Percentiles rank a stretch among this genome's conserved stretches.
phyloP scores from a whole-genome alignment of 1,284 basidiomycete genomes.

The Phlebopus sp. region DNA sequence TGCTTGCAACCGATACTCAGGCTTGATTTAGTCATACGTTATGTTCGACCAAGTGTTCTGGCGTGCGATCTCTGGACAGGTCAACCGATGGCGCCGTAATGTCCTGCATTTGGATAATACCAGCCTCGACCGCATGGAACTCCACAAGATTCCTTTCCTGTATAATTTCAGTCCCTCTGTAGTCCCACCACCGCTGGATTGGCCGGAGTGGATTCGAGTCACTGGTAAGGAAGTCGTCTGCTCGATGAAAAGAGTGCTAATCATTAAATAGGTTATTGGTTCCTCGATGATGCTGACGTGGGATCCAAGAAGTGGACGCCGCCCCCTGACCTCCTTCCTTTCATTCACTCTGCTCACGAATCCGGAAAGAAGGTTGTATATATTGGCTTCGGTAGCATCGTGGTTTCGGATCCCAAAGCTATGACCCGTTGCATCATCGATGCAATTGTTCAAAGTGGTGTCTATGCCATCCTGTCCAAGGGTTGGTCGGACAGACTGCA shows the following conservation, averaged over 20 bases:
- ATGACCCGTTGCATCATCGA: conserved; percentile 92
- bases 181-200: conserved; percentile 90
- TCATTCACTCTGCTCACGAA: conserved; percentile 76
- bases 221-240: conserved; percentile 55
- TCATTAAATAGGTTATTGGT: conserved; percentile 78
- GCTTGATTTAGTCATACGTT: conserved; percentile 64
- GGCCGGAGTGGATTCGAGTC: conserved; percentile 98
- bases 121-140: conserved; percentile 89
- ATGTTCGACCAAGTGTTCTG: conserved; percentile 99
- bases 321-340: conserved; percentile 74
- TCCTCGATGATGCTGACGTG: conserved; percentile 87
- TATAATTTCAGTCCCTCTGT: conserved; percentile 94
- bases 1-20: conserved; percentile 3
- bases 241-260: conserved; percentile 11
- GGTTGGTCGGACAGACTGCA: conserved; percentile 96
- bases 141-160: conserved; percentile 94
- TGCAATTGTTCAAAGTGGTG: conserved; percentile 81
- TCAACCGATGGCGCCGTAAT: conserved; percentile 91
- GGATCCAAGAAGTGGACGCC: conserved; percentile 86
- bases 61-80: conserved; percentile 89
- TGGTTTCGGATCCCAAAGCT: conserved; percentile 89
- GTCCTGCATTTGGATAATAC: conserved; percentile 77
- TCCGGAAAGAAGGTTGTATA: conserved; percentile 90
- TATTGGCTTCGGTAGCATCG: conserved; percentile 98
- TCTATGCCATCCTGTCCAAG: conserved; percentile 91